Percentiles rank a stretch among this genome's conserved stretches.
phyloP scores from a whole-genome alignment of 805 yeast species.

The Candida wancherniae region DNA sequence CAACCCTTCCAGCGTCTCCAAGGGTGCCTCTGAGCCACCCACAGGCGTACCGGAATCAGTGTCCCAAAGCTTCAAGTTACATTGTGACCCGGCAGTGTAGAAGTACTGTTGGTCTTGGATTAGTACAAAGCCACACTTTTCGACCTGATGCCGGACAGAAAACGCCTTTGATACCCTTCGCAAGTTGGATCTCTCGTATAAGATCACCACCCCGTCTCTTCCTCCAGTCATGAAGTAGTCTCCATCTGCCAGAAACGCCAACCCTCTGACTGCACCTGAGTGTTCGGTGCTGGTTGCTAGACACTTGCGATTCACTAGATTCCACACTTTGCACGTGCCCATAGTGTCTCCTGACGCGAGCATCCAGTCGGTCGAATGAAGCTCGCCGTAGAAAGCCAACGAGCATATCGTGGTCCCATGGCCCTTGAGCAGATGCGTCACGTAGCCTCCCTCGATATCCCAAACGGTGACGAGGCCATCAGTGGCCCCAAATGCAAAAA shows the following conservation, averaged over 20 bases:
- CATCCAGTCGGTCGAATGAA: conserved; percentile 65
- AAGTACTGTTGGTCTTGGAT: conserved; percentile 30
- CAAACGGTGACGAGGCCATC: conserved; percentile 90
- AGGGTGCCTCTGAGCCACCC: conserved; percentile 44
- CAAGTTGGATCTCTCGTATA: conserved; percentile 47
- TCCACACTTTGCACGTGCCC: conserved; percentile 56
- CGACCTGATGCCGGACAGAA: conserved; percentile 70
- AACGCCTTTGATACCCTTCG: conserved; percentile 60
- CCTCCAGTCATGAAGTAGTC: conserved; percentile 72
- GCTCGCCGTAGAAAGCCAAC: conserved; percentile 65
- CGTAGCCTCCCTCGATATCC: conserved; percentile 83
- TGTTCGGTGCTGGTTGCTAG: conserved; percentile 66
- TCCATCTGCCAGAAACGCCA: conserved; percentile 56
- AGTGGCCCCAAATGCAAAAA: conserved; percentile 91
- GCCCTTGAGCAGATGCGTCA: conserved; percentile 88
- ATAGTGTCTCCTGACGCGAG: conserved; percentile 66
- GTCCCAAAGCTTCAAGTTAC: conserved; percentile 65
- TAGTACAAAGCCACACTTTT: conserved; percentile 57
- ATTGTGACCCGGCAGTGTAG: conserved; percentile 78
- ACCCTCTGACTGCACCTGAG: conserved; percentile 78
- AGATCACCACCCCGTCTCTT: conserved; percentile 71
- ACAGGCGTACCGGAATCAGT: conserved; percentile 43
- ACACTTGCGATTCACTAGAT: conserved; percentile 70
- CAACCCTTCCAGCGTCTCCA: conserved; percentile 65
- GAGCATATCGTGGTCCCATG: conserved; percentile 88